Evolutionary conservation across 139 green algal genomes (phyloP).

Genomic region (Medakamo hakoo): DNA sequence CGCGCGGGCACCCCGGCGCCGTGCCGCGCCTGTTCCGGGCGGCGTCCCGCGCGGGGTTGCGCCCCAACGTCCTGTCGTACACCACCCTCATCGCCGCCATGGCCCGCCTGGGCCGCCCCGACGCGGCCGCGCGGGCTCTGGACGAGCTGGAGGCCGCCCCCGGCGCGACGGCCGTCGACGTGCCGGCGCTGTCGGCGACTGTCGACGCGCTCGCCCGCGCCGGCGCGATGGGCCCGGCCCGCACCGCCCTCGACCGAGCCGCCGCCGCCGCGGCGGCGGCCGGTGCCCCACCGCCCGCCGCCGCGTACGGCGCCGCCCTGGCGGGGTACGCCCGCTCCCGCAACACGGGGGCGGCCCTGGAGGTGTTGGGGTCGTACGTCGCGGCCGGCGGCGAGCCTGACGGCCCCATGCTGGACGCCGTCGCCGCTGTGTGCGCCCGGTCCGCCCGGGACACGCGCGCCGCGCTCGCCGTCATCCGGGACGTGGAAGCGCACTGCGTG

Average conservation of each 20-base stretch:
- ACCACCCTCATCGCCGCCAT: conserved; percentile 25
- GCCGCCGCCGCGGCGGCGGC: conserved; percentile 8
- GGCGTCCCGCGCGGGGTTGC: conserved; percentile 13
- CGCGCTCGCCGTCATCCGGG: background rate
- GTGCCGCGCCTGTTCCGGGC: conserved; percentile 13
- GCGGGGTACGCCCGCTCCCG: conserved; percentile 2
- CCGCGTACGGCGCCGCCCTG: conserved; percentile 25
- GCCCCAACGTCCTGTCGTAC: conserved; percentile 22
- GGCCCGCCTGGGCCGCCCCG: background rate
- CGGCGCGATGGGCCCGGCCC: conserved; percentile 19
- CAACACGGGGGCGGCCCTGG: conserved; percentile 7
- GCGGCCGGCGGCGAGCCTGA: conserved; percentile 19
- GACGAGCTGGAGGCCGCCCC: conserved; percentile 13
- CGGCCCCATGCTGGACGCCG: conserved; percentile 21
- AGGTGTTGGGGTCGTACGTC: conserved; percentile 18
- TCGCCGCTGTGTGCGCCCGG: conserved; percentile 16
- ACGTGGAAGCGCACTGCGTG: too few species aligned
- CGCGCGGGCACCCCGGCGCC: background rate
- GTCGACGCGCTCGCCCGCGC: conserved; percentile 13
- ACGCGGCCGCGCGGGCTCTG: conserved; percentile 13
- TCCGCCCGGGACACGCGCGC: background rate
- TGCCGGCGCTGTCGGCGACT: conserved; percentile 16
- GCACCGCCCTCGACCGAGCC: conserved; percentile 6
- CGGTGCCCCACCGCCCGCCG: conserved; percentile 15
- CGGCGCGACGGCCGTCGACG: conserved; percentile 7